Base-by-base conservation (phyloP, 2,329 filamentous ascomycete genomes). In the Coccinonectria pachysandricola region DNA sequence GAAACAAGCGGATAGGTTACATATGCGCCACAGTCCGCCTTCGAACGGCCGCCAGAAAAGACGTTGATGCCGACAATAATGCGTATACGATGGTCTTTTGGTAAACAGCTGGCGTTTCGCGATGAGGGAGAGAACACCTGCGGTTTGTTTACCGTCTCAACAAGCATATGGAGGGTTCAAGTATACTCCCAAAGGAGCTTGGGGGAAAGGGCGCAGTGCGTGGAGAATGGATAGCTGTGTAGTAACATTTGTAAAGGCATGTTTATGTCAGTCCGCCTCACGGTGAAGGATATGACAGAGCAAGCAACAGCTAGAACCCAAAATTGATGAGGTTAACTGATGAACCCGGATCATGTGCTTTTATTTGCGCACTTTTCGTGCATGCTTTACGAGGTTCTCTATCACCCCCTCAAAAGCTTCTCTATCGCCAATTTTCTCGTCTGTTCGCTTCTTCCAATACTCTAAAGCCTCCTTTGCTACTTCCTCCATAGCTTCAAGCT, bases 341-440 rank as follows among this genome's bases (percentile, higher is more conserved):
- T 12, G 34, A 41, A 31, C 23, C 22, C 24, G 10, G n/a, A 38
- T 38, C 31, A 37, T 13, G 30, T 32, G 20, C 23, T 18, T 40
- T 59, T 60, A 84, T 57, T 87, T 91, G 49, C 85, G 71, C 30
- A 85, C 75, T 59, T 87, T 84, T 52, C 85, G 70, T 25, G 85
- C 85, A 59, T 93, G 85, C 54, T 86, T 91, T 21, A 95, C 88
- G 39, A 96, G 56, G 53, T 94, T 95, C 59, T 94, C 88, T 66
- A 96, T 95, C 10, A 96, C 88, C 1, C 85, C 86, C 52, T 96
- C 88, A 52, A 95, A 91, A 3, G 86, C 84, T 51, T 95, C 88
- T 42, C 91, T 79, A 50, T 96, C 88, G 20, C 83, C 83, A 38
- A 93, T 62, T 45, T 88, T 84, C 42, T 86, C 85, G 50, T 94